Evolutionary conservation across 108 stramenopile species (phyloP).

Genomic region (Nitzschia palea): DNA sequence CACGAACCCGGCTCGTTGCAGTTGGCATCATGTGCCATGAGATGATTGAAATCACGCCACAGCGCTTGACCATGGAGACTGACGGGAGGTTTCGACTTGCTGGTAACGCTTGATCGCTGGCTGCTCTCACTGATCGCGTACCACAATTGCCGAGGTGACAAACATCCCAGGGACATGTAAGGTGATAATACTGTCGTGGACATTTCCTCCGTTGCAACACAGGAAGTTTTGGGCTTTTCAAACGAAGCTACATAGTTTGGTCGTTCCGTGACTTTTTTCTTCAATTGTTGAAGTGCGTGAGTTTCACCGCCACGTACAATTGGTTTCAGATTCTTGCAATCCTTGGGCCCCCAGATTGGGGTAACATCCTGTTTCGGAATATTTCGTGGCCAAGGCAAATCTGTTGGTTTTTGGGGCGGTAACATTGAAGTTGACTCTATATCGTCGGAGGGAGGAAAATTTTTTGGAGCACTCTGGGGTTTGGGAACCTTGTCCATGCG

Average conservation of each 20-base stretch:
- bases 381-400: constrained; percentile 62
- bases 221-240: constrained; percentile 95
- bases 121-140: constrained; percentile 54
- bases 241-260: constrained; percentile 80
- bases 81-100: constrained; percentile 89
- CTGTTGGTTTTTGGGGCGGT: constrained; percentile 47
- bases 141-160: constrained; percentile 69
- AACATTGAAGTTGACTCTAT: constrained; percentile 10
- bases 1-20: constrained; percentile 43
- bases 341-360: constrained; percentile 57
- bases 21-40: constrained; percentile 76
- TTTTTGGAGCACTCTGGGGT: constrained; percentile 26
- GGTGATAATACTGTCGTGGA: constrained; percentile 83
- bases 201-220: constrained; percentile 63
- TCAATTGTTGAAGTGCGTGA: constrained; percentile 42
- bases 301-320: constrained; percentile 59
- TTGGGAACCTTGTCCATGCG: constrained; percentile 16
- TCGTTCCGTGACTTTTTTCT: constrained; percentile 3
- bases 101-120: constrained; percentile 21
- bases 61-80: constrained; percentile 92
- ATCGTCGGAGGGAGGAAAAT: constrained; percentile 22
- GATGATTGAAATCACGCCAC: constrained; percentile 94
- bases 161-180: constrained; percentile 68
- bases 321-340: constrained; percentile 48
- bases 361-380: constrained; percentile 43